These are phyloP conservation scores for Bacidia rubella DNA, from an alignment of 495 filamentous ascomycete genomes.

Conservation along the genomic window DNA sequence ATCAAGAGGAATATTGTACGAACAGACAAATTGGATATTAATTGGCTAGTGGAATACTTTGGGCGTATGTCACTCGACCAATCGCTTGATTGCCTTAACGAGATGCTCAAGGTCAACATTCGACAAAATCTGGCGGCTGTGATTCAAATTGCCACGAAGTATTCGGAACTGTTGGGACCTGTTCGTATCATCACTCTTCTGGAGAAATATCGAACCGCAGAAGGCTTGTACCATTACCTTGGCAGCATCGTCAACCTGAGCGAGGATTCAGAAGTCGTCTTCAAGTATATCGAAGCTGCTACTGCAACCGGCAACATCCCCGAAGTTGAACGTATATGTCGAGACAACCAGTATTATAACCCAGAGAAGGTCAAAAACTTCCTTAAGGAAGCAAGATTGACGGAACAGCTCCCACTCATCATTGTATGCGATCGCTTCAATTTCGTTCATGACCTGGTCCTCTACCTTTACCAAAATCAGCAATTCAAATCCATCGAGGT, in stretches of 20 bases:
- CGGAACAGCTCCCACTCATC: conserved; percentile 89
- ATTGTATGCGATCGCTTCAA: conserved; percentile 98
- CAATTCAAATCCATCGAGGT: conserved; percentile 99
- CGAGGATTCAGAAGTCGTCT: conserved; percentile 88
- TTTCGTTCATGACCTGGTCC: conserved; percentile 91
- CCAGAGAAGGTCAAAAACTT: conserved; percentile 99
- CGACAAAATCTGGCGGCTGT: conserved; percentile 92
- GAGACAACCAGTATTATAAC: conserved; percentile 90
- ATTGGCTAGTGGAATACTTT: conserved; percentile 88
- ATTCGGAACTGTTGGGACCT: conserved; percentile 91
- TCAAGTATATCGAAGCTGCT: conserved; percentile 98
- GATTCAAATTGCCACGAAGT: conserved; percentile 91
- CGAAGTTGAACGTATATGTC: conserved; percentile 93
- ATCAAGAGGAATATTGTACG: conserved; percentile 81
- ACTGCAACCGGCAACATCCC: conserved; percentile 81
- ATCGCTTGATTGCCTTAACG: conserved; percentile 83
- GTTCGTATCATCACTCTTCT: conserved; percentile 80
- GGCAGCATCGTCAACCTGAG: conserved; percentile 95
- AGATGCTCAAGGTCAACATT: conserved; percentile 91
- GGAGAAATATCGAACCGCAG: conserved; percentile 91
- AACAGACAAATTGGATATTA: conserved; percentile 67
- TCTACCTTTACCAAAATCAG: conserved; percentile 98
- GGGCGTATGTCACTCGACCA: conserved; percentile 89
- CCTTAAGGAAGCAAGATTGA: conserved; percentile 87
- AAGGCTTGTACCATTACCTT: conserved; percentile 96